Base-by-base conservation (phyloP, 371 early-diverging fungal genomes). In the Mucor piriformis region DNA sequence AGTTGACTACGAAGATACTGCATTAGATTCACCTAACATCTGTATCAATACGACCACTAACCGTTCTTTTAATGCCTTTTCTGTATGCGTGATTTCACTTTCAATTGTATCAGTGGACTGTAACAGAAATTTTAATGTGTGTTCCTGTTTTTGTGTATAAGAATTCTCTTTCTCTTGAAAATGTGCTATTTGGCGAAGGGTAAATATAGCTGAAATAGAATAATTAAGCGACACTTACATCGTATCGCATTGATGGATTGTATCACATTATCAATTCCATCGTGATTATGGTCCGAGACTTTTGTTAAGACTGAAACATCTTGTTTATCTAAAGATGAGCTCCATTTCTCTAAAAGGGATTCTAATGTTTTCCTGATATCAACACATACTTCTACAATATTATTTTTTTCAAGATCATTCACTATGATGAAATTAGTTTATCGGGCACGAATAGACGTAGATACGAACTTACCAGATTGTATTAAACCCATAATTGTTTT, bases 281-380 rank as follows among this genome's bases (percentile, higher is more conserved):
- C 53, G 29, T 57, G 48, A 10, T 46, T 8, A n/a, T 29, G 3
- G 57, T 35, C 50, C n/a, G n/a, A n/a, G n/a, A 50, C 6, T 3
- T 40, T 34, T 25, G 49, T 24, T n/a, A 40, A 32, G 27, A 50
- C 16, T 15, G 43, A 25, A 7, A 51, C 37, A 27, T 52, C n/a
- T 11, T 60, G 47, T 15, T 38, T 38, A 3, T 38, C 13, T 2
- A 60, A 13, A 0, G 47, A 52, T 1, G 46, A 3, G 2, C 27
- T 24, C 63, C 63, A 63, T 48, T 57, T 57, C 15, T 57, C n/a
- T 1, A 53, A 34, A 15, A 56, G 11, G 3, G 13, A 29, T 18
- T 52, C 54, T 27, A 61, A 29, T 13, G 44, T 52, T 18, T 34
- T 25, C 53, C 54, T 34, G 10, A 53, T 50, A n/a, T 52, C 61